Conservation (phyloP, 2,329 filamentous ascomycete genomes). For the Penicillium sp. region DNA sequence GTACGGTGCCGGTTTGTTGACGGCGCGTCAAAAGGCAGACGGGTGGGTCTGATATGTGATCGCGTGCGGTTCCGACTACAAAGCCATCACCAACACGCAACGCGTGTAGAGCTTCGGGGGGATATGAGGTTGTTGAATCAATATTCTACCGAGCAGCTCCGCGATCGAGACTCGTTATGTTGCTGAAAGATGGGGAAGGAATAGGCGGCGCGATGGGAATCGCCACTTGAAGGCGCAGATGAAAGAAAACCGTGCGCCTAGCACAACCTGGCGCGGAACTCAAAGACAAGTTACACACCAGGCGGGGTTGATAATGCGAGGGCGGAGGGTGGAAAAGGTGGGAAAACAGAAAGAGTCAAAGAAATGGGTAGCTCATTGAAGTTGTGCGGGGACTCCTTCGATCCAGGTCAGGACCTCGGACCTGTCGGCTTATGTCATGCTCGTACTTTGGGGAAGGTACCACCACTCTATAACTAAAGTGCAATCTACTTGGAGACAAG, state of each 20-base stretch:
- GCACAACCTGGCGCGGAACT: slow-evolving; percentile 14
- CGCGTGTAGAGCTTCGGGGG: slow-evolving; percentile 13
- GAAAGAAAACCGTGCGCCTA: slow-evolving; percentile 15
- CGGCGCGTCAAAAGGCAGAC: slow-evolving; percentile 5
- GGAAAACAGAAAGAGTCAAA: slow-evolving; percentile 8
- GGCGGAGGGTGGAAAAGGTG: background rate
- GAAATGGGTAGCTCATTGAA: slow-evolving; percentile 17
- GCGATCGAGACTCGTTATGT: background rate
- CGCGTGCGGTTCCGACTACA: slow-evolving; percentile 23
- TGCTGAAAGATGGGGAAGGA: slow-evolving; percentile 1
- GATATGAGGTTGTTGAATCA: background rate
- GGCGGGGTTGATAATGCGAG: background rate
- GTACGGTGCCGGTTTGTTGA: background rate
- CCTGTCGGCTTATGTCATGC: slow-evolving; percentile 26
- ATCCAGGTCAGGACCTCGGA: slow-evolving; percentile 12
- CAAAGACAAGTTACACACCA: slow-evolving; percentile 10
- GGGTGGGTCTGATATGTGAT: slow-evolving; percentile 15
- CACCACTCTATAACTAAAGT: background rate
- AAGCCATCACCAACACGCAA: slow-evolving; percentile 26
- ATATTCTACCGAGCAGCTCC: background rate
- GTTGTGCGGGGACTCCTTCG: slow-evolving; percentile 17
- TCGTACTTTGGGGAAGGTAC: slow-evolving; percentile 2
- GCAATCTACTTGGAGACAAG: background rate
- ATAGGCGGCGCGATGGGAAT: slow-evolving; percentile 12
- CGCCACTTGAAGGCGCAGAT: slow-evolving; percentile 20